Evolutionary conservation across 495 filamentous ascomycete genomes (phyloP).

Genomic region (Talaromyces stipitatus): DNA sequence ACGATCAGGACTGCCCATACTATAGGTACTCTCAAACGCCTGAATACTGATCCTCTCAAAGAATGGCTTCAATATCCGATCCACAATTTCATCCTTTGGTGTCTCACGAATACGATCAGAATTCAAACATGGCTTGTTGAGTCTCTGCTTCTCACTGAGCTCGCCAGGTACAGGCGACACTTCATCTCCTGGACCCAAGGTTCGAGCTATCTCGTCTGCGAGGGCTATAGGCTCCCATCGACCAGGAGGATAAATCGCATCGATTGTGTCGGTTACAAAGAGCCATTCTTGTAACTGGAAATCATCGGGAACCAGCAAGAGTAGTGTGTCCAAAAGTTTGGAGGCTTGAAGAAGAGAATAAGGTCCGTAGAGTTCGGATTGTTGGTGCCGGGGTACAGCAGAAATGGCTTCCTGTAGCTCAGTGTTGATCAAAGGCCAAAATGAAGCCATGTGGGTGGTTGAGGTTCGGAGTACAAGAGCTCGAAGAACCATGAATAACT

Average conservation of each 20-base stretch:
- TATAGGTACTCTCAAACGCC: slow-evolving; percentile 86
- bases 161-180: slow-evolving; percentile 25
- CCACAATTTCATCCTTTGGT: slow-evolving; percentile 62
- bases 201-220: slow-evolving; percentile 79
- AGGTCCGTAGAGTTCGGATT: slow-evolving; percentile 71
- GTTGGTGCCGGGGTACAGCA: slow-evolving; percentile 60
- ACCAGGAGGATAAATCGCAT: slow-evolving; percentile 84
- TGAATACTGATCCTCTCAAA: slow-evolving; percentile 86
- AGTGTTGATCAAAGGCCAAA: slow-evolving; percentile 86
- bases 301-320: slow-evolving; percentile 84
- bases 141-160: slow-evolving; percentile 25
- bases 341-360: slow-evolving; percentile 76
- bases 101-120: slow-evolving; percentile 37
- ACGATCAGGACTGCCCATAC: slow-evolving; percentile 64
- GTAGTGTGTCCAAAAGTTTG: slow-evolving; percentile 79
- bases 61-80: slow-evolving; percentile 75
- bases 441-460: slow-evolving; percentile 63
- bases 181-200: slow-evolving; percentile 48
- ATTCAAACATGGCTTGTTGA: slow-evolving; percentile 34
- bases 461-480: slow-evolving; percentile 71
- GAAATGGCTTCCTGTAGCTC: slow-evolving; percentile 80
- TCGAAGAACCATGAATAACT: slow-evolving; percentile 82
- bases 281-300: slow-evolving; percentile 96
- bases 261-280: slow-evolving; percentile 93
- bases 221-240: slow-evolving; percentile 66